A percentile compares a stretch with the other conserved stretches of the same genome.
Evolutionary conservation across 768 basidiomycete species (phyloP).

Genomic region (Podaxis mareebaensis): DNA sequence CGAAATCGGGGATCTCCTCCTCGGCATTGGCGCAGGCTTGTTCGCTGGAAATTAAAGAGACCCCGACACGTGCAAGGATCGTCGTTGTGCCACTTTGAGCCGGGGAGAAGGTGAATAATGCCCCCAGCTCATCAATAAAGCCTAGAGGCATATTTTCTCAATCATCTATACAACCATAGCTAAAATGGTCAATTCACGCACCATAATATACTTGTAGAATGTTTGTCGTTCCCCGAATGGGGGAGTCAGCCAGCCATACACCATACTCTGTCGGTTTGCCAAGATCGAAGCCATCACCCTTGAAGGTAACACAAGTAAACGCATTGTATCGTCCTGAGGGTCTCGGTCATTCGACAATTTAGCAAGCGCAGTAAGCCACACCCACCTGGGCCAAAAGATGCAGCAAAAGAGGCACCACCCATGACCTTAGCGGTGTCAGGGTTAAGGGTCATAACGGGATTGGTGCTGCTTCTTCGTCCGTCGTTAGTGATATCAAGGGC

Average conservation of each 20-base stretch:
- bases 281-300: conserved; percentile 49
- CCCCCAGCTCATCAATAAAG: conserved; percentile 52
- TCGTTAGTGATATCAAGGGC: conserved; percentile 65
- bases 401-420: conserved; percentile 48
- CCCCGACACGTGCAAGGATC: conserved; percentile 62
- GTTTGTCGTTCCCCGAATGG: conserved; percentile 45
- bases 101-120: conserved; percentile 51
- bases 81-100: conserved; percentile 37
- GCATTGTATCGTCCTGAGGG: conserved; percentile 49
- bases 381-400: conserved; percentile 57
- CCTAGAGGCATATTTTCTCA: conserved; percentile 28
- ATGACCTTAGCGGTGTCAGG: conserved; percentile 48
- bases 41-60: conserved; percentile 59
- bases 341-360: background rate
- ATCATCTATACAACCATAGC: background rate
- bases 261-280: conserved; percentile 55
- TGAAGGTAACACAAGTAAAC: conserved; percentile 63
- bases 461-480: conserved; percentile 51
- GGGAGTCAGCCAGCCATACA: conserved; percentile 50
- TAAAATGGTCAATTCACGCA: conserved; percentile 22
- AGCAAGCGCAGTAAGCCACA: background rate
- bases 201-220: conserved; percentile 50
- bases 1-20: conserved; percentile 57
- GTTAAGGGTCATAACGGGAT: conserved; percentile 49
- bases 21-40: conserved; percentile 66